Percentiles rank a stretch among this genome's conserved stretches.
phyloP scores from a whole-genome alignment of 257 asterid genomes.

The Paraleonurus japonicus region DNA sequence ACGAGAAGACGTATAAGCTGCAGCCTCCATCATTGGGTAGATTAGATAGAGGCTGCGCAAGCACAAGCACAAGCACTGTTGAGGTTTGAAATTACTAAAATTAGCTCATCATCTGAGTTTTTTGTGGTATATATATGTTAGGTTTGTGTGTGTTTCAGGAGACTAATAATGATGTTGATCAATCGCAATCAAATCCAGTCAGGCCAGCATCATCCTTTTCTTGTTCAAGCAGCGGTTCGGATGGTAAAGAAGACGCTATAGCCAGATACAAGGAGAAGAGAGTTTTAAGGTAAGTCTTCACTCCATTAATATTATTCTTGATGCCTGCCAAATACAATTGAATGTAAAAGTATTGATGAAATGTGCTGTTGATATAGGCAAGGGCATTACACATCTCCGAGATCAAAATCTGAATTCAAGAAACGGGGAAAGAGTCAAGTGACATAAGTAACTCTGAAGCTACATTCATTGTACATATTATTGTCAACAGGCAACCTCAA shows the following conservation, averaged over 20 bases:
- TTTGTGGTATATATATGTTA: neutral
- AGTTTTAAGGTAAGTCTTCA: slow-evolving; percentile 35
- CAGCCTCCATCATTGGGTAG: slow-evolving; percentile 24
- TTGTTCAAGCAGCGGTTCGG: slow-evolving; percentile 44
- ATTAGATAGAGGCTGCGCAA: slow-evolving; percentile 28
- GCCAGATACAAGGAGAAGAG: slow-evolving; percentile 50
- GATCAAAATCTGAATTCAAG: slow-evolving; percentile 39
- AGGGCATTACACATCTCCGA: slow-evolving; percentile 33
- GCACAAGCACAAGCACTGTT: slow-evolving; percentile 32
- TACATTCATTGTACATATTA: slow-evolving; percentile 21
- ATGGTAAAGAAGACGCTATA: slow-evolving; percentile 32
- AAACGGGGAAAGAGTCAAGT: slow-evolving; percentile 34
- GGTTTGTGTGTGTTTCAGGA: slow-evolving; percentile 17
- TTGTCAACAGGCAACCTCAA: neutral
- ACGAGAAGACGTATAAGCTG: slow-evolving; percentile 27
- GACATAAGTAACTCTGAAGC: neutral
- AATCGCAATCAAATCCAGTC: slow-evolving; percentile 3
- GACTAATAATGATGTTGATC: slow-evolving; percentile 17
- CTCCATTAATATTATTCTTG: neutral
- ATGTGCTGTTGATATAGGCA: slow-evolving; percentile 47
- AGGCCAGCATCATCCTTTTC: slow-evolving; percentile 35
- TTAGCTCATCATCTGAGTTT: neutral
- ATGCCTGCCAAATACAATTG: neutral
- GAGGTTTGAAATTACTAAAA: slow-evolving; percentile 34
- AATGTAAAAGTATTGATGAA: no score